Evolutionary conservation across 2,329 filamentous ascomycete genomes (phyloP).

Genomic region (Delphinella strobiligena): DNA sequence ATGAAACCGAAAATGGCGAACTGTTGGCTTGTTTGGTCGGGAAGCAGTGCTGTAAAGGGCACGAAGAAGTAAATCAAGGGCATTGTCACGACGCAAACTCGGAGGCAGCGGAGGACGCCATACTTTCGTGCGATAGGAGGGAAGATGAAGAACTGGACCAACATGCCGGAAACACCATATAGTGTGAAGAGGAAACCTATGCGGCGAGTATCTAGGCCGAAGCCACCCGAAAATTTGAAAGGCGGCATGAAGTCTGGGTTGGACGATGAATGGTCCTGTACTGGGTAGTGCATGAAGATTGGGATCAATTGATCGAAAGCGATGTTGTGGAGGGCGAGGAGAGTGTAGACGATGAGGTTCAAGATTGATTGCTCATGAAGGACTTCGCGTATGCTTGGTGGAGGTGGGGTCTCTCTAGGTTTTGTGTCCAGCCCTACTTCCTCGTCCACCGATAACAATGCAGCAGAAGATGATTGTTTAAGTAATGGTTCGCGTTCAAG

Average conservation of each 20-base stretch:
- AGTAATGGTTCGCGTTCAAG: slow-evolving; percentile 9
- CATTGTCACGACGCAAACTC: slow-evolving; percentile 52
- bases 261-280: slow-evolving; percentile 35
- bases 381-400: slow-evolving; percentile 45
- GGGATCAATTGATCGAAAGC: slow-evolving; percentile 81
- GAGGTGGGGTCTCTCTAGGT: slow-evolving; percentile 12
- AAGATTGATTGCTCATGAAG: slow-evolving; percentile 63
- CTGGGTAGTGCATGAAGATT: slow-evolving; percentile 73
- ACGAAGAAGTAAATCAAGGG: slow-evolving; percentile 70
- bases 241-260: slow-evolving; percentile 52
- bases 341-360: slow-evolving; percentile 65
- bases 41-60: slow-evolving; percentile 62
- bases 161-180: slow-evolving; percentile 66
- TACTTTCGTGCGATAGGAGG: slow-evolving; percentile 60
- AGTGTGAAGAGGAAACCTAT: slow-evolving; percentile 81
- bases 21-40: slow-evolving; percentile 40
- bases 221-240: slow-evolving; percentile 72
- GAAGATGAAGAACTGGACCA: slow-evolving; percentile 80
- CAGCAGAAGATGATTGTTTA: slow-evolving; percentile 2
- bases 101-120: slow-evolving; percentile 64
- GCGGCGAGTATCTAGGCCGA: slow-evolving; percentile 56
- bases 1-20: slow-evolving; percentile 53
- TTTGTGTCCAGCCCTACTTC: slow-evolving; percentile 2
- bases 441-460: slow-evolving; percentile 3
- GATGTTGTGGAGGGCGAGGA: slow-evolving; percentile 70